Base-by-base conservation (phyloP, 2,329 filamentous ascomycete genomes). In the Anisogramma anomala region DNA sequence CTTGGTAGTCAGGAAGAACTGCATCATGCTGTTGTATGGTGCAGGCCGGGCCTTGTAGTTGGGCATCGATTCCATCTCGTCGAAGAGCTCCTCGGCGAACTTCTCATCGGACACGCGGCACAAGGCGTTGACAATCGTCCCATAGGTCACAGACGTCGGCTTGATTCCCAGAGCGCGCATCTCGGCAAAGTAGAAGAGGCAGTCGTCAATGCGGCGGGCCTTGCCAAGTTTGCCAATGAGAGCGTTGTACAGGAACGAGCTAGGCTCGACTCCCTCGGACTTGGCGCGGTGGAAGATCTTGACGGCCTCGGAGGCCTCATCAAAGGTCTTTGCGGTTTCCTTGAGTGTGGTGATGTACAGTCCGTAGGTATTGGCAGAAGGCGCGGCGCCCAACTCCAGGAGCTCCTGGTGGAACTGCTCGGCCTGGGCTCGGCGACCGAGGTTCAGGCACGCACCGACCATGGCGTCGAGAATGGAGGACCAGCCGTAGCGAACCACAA, bases 341-440 rank as follows among this genome's bases (percentile, higher is more conserved):
- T 96, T 95, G 47, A 98, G 71, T 2, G 89, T 96, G n/a, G 93
- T 96, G 64, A 98, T 98, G 71, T 96, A 98, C 14, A 98, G 75
- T 45, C 91, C 91, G 53, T 93, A 98, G 0, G 91, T 98, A 68
- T 98, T 98, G 32, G 91, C 91, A 2, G 89, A 94, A 13, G 91
- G 91, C 8, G 88, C 82, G 46, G 84, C 79, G 35, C 89, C 89
- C 69, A 96, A 91, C 46, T 86, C 80, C 36, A 94, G 71, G 51
- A 98, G 72, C 60, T 98, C 86, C 60, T 91, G 82, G 58, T 96
- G 91, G 62, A 83, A 95, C 53, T 86, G 79, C 58, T 82, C 80
- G 46, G 91, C 91, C 46, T 85, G 68, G 44, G 74, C 72, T 42
- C 89, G 84, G 57, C 89, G 82, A 48, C 87, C 85, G 34, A 85